Evolutionary conservation across 2,329 filamentous ascomycete species (phyloP), one percentile per base, ranked within the genome.

Genomic region (Hymenoscyphus albidus): DNA sequence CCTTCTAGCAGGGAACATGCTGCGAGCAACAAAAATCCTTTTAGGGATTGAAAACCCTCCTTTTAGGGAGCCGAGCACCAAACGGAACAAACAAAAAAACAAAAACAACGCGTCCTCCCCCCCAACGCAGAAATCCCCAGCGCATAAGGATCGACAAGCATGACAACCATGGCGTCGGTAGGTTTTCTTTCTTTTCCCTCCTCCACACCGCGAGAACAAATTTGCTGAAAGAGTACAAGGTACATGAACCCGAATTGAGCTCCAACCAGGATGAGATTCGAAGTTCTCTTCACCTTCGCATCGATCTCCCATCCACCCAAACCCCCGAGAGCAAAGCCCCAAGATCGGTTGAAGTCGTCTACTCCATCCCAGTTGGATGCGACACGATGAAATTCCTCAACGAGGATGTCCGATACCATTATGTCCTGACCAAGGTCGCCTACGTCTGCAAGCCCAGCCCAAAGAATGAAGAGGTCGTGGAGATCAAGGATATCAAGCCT

Each of bases 341-440:
- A 12, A 27, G 48, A 54, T 54, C 55, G n/a, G 27, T 57, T 14
- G 55, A 57, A 38, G 32, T 57, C 5, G 55, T 57, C 9, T 57
- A 57, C 32, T 57, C 55, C 9, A 38, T 57, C n/a, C 55, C 55
- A 18, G 14, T 57, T 9, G 55, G 55, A 16, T 16, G 55, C 5
- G 32, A 32, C 16, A 57, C 55, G 13, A 57, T 38, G 27, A 32
- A 38, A 57, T 18, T 35, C 35, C 7, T n/a, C 32, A 31, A 57
- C 13, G 55, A 57, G 16, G 55, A 57, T 7, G 31, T 35, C n/a
- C 13, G 35, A 38, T 57, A 57, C 35, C 55, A 57, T 32, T 57
- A 57, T 57, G 27, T 57, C 5, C 27, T 57, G n/a, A 57, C 55
- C 3, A 57, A 57, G 16, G 55, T 57, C 27, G 55, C 55, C 27